Evolutionary conservation across 257 asterid genomes (phyloP).

Genomic region (Fraxinus americana): DNA sequence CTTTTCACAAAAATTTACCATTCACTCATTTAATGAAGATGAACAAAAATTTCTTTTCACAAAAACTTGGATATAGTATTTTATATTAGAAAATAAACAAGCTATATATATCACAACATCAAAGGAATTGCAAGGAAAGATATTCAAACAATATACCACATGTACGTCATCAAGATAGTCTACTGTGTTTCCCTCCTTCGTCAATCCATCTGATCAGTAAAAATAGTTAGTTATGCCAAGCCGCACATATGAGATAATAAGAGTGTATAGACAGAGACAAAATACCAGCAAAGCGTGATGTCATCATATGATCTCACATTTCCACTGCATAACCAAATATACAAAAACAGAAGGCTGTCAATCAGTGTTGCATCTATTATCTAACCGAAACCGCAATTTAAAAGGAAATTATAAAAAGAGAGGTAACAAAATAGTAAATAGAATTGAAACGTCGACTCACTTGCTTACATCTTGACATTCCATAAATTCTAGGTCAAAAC

Average conservation of each 20-base stretch:
- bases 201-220: slow-evolving; percentile 44
- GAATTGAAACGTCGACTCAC: slow-evolving; percentile 37
- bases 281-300: slow-evolving; percentile 61
- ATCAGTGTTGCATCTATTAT: slow-evolving; percentile 7
- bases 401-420: background rate
- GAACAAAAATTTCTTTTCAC: no score
- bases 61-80: no score
- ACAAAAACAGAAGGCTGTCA: slow-evolving; percentile 8
- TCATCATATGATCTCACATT: slow-evolving; percentile 48
- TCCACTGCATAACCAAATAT: slow-evolving; percentile 47
- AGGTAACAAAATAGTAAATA: background rate
- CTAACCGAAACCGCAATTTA: slow-evolving; percentile 16
- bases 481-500: slow-evolving; percentile 61
- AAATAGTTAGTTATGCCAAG: slow-evolving; percentile 32
- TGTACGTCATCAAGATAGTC: no score
- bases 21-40: no score
- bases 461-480: slow-evolving; percentile 49
- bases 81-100: no score
- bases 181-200: slow-evolving; percentile 18
- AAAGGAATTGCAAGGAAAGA: no score
- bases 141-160: no score
- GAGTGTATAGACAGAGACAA: background rate
- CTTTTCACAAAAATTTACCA: no score
- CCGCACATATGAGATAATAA: slow-evolving; percentile 11
- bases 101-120: no score